phyloP scores from a whole-genome alignment of 345 rosid species.

The Syzygium jambos region DNA sequence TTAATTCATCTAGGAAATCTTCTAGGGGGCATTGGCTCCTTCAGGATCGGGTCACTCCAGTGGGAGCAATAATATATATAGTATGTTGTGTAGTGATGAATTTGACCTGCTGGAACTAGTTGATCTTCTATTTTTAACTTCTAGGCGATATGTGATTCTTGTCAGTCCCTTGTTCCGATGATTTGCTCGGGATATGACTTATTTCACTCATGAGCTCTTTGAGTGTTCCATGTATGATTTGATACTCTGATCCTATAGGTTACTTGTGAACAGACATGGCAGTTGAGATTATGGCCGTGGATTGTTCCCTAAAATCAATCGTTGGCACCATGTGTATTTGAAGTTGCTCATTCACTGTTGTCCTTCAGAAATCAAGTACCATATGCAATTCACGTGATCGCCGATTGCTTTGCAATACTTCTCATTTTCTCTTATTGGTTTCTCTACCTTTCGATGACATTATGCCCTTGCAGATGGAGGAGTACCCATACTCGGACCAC shows the following conservation, averaged over 20 bases:
- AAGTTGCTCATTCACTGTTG: neutral
- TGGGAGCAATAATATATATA: neutral
- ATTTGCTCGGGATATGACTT: neutral
- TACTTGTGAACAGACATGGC: neutral
- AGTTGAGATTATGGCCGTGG: neutral
- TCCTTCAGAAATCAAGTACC: neutral
- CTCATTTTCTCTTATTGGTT: neutral
- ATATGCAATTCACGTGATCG: neutral
- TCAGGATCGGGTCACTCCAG: neutral
- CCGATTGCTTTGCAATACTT: neutral
- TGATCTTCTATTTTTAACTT: neutral
- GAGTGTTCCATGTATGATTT: neutral
- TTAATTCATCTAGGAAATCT: neutral
- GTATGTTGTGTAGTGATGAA: neutral
- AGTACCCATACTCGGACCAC: conserved; percentile 15
- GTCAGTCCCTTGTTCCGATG: neutral
- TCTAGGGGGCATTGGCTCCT: neutral
- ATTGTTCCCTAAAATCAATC: neutral
- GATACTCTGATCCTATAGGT: neutral
- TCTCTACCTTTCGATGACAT: neutral
- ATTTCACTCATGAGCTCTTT: neutral
- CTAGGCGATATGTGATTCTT: neutral
- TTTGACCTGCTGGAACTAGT: neutral
- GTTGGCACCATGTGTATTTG: neutral
- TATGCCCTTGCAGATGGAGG: conserved; percentile 23